phyloP scores from a whole-genome alignment of 2,329 filamentous ascomycete species.

The Triangularia setosa region DNA sequence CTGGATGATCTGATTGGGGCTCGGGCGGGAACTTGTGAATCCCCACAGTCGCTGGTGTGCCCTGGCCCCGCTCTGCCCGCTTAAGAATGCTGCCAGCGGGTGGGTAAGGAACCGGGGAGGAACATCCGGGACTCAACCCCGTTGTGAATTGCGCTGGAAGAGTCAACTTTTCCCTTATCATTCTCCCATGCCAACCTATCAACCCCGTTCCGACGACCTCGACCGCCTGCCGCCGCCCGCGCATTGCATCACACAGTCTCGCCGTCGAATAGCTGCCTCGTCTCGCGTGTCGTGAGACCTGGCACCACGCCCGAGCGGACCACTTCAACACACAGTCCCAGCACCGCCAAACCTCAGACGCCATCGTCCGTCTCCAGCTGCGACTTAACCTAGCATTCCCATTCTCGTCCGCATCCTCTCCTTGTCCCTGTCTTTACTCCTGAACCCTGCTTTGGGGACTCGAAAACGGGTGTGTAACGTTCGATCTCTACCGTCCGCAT shows the following conservation, averaged over 20 bases:
- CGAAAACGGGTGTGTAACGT: constrained; percentile 7
- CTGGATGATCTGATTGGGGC: background rate
- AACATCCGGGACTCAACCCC: background rate
- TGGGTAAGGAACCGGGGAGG: background rate
- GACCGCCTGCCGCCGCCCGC: constrained; percentile 17
- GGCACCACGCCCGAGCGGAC: background rate
- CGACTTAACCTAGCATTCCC: background rate
- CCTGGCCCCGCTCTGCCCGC: background rate
- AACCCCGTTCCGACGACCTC: background rate
- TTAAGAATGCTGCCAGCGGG: background rate
- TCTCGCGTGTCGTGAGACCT: constrained; percentile 11
- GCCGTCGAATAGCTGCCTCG: constrained; percentile 11
- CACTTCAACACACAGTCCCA: background rate
- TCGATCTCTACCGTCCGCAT: constrained; percentile 10
- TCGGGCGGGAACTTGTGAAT: background rate
- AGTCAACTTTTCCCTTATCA: background rate
- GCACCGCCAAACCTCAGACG: background rate
- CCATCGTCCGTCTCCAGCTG: background rate
- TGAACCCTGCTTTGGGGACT: background rate
- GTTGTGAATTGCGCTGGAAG: background rate
- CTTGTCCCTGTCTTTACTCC: constrained; percentile 1
- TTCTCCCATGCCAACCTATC: background rate
- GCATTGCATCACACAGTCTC: constrained; percentile 18
- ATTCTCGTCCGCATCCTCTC: background rate
- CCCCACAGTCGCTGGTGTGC: background rate